These are phyloP conservation scores for Penicillium ucsense DNA, from an alignment of 495 filamentous ascomycete species.

Conservation along the genomic window DNA sequence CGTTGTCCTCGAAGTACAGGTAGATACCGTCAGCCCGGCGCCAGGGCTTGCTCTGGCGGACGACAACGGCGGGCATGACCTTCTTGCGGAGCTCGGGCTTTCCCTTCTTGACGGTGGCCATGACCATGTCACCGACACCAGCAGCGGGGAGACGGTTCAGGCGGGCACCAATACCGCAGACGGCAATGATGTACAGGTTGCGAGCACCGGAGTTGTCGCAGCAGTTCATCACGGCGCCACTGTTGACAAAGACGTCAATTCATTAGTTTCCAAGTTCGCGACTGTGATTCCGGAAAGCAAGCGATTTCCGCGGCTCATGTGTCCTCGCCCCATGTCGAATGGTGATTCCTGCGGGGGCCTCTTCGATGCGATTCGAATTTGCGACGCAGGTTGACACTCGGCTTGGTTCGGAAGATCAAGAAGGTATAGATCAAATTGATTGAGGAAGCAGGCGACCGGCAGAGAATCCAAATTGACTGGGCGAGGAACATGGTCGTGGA, in stretches of 20 bases:
- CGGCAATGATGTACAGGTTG: constrained; percentile 99
- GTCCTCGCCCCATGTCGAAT: constrained; percentile 4
- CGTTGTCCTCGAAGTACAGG: constrained; percentile 99
- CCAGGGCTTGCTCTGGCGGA: constrained; percentile 98
- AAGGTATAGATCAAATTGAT: neutral
- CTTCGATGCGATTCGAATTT: no score
- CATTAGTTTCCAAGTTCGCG: constrained; percentile 11
- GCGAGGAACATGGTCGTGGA: constrained; percentile 10
- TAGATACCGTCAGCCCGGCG: constrained; percentile 93
- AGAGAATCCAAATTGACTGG: constrained; percentile 7
- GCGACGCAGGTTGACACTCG: no score
- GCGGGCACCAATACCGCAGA: constrained; percentile 97
- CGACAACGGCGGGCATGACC: constrained; percentile 98
- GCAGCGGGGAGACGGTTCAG: constrained; percentile 96
- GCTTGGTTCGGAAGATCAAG: neutral
- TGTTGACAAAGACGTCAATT: constrained; percentile 28
- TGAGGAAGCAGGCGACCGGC: constrained; percentile 4
- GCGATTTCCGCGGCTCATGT: constrained; percentile 3
- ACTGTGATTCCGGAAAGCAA: neutral
- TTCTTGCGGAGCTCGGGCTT: constrained; percentile 99
- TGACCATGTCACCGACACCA: constrained; percentile 99
- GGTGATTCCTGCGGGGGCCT: no score
- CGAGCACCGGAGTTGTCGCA: constrained; percentile 97
- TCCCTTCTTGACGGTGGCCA: constrained; percentile 99
- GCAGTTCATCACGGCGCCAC: constrained; percentile 95